These are phyloP conservation scores for Guyanaporus albipodus DNA, from an alignment of 768 basidiomycete species.

Conservation along the genomic window DNA sequence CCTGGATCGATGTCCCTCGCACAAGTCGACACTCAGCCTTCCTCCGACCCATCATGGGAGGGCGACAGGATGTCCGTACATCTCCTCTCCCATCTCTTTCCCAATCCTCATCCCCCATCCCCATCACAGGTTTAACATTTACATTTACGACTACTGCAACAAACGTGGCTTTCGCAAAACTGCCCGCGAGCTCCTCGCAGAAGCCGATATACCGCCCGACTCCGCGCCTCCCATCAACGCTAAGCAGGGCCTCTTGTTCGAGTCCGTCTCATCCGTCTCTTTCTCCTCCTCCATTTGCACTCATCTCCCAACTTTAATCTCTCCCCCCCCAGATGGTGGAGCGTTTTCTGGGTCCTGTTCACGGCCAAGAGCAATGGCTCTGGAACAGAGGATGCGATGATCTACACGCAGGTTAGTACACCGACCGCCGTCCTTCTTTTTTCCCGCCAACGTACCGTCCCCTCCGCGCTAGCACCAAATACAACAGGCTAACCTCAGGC, in stretches of 20 bases:
- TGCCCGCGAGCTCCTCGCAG: constrained; percentile 58
- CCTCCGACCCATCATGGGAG: constrained; percentile 61
- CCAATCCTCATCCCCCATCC: constrained; percentile 5
- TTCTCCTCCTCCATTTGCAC: background rate
- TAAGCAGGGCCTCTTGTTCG: constrained; percentile 77
- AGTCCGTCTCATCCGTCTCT: constrained; percentile 42
- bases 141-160: constrained; percentile 80
- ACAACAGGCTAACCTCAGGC: constrained; percentile 32
- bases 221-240: constrained; percentile 77
- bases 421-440: background rate
- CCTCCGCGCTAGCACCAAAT: constrained; percentile 35
- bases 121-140: constrained; percentile 75
- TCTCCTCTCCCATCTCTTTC: constrained; percentile 3
- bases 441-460: constrained; percentile 9
- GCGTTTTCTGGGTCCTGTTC: constrained; percentile 84
- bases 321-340: constrained; percentile 67
- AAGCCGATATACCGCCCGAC: constrained; percentile 63
- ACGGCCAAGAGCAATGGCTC: constrained; percentile 68
- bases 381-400: constrained; percentile 66
- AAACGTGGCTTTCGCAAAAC: constrained; percentile 78
- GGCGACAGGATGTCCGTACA: constrained; percentile 74
- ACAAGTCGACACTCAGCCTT: constrained; percentile 9
- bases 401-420: constrained; percentile 62
- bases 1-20: constrained; percentile 26
- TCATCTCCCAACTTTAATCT: too few species aligned